Base-by-base conservation (phyloP, 2,329 filamentous ascomycete genomes). In the Pseudofabraea citricarpa region DNA sequence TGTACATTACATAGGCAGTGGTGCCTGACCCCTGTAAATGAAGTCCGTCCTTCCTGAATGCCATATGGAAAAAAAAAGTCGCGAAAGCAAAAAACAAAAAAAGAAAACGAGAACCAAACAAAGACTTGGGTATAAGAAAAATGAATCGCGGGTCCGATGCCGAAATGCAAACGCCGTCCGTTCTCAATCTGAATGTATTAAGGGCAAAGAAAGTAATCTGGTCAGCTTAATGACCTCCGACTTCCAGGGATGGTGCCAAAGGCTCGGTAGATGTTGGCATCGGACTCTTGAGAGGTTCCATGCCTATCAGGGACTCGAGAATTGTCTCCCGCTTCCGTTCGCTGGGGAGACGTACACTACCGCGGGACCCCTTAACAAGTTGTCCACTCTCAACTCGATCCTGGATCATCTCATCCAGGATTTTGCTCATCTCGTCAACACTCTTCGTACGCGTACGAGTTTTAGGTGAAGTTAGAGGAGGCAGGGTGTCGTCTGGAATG, bases 361-460 rank as follows among this genome's bases (percentile, higher is more conserved):
- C 85, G 47, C 83, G 73, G 40, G 69, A 68, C 41, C 82, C 75
- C 56, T 85, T 80, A 22, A 87, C 72, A 18, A 88, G 68, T 43
- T 87, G 80, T 18, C 86, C 87, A 41, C 74, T 81, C 55, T 93
- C 87, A 41, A 94, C 85, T 45, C 86, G 81, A 59, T 91, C 87
- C 59, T 90, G 86, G 47, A 96, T 93, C 91, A 97, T 96, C 66
- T 95, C 89, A 57, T 97, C 91, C 20, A 96, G 76, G 70, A 96
- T 90, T 56, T 83, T 81, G 53, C 87, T 95, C 82, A 96, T 90
- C 65, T 95, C 90, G 55, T 95, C 90, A 24, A 93, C 85, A 53
- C 86, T 88, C 69, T 77, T 81, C 10, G 72, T 59, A 16, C 54
- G 46, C 41, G 55, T 56, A 6, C 52, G 50, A 8, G 43, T 48